Base-by-base conservation (phyloP, 1,284 basidiomycete genomes). In the Papiliotrema flavescens region DNA sequence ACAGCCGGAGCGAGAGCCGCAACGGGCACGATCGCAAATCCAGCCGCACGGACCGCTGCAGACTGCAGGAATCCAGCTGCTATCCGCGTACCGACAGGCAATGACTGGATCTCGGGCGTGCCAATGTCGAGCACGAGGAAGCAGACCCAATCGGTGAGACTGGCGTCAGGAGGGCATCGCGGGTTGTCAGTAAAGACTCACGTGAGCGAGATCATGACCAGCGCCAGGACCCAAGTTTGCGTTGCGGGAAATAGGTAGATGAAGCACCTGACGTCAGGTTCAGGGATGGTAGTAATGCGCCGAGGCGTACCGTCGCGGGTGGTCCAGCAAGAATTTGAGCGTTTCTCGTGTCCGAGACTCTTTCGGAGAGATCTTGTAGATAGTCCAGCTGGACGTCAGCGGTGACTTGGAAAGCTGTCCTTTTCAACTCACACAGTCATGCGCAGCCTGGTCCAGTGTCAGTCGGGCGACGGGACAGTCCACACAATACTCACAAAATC, bases 201-300 rank as follows among this genome's bases (percentile, higher is more conserved):
- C 87, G 85, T 91, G 34, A 97, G 79, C 3, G 79, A 67, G 9
- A 88, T 41, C 42, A 96, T 85, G 2, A 77, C 70, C 23, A 83
- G 82, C 0, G 91, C 61, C 15, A 97, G 82, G 65, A 94, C 90
- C 90, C 92, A 95, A 1, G 94, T 98, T 71, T 98, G 93, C 62
- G 92, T 89, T 0, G 90, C 87, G 0, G 95, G 95, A 67, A 98
- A 98, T 7, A 98, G 83, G 73, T 96, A 94, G 41, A 95, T 85
- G 70, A 91, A 98, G 77, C 95, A 92, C 60, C 71, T 71, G 45
- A 13, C 24, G 11, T 28, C 43, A 53, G 11, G 15, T n/a, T 24
- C 5, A 7, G 43, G 15, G n/a, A n/a, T n/a, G n/a, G n/a, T n/a
- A n/a, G n/a, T 15, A 42, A 3, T 20, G 11, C 28, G 34, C 46